Evolutionary conservation across 306 rosid species (phyloP).

Genomic region (Casuarina glauca): DNA sequence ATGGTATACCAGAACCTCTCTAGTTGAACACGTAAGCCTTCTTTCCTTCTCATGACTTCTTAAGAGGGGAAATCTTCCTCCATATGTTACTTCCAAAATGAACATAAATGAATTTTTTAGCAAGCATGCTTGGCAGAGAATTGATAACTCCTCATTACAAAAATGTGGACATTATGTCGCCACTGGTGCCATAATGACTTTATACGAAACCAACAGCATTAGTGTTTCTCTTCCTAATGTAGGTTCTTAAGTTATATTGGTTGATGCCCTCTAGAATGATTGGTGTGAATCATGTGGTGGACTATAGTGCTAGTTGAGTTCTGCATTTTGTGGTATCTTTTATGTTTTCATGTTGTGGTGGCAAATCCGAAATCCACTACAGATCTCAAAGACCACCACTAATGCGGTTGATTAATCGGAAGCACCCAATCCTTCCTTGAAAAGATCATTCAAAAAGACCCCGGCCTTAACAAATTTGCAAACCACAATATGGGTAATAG

Average conservation of each 20-base stretch:
- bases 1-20: constrained; percentile 76
- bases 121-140: neutral
- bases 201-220: neutral
- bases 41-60: neutral
- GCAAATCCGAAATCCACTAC: neutral
- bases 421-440: neutral
- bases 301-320: neutral
- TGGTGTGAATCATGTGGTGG: neutral
- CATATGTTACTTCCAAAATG: neutral
- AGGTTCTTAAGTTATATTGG: neutral
- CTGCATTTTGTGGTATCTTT: neutral
- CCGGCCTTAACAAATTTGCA: neutral
- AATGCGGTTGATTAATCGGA: neutral
- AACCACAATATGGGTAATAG: neutral
- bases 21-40: constrained; percentile 60
- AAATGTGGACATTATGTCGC: neutral
- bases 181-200: neutral
- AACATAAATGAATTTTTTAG: neutral
- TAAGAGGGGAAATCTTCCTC: neutral
- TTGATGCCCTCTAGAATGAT: neutral
- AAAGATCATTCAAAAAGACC: neutral
- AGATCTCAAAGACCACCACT: neutral
- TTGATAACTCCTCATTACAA: neutral
- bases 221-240: neutral
- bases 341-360: neutral